Evolutionary conservation across 768 basidiomycete species (phyloP), one percentile per base, ranked within the genome.

Genomic region (Pluteus cervinus): DNA sequence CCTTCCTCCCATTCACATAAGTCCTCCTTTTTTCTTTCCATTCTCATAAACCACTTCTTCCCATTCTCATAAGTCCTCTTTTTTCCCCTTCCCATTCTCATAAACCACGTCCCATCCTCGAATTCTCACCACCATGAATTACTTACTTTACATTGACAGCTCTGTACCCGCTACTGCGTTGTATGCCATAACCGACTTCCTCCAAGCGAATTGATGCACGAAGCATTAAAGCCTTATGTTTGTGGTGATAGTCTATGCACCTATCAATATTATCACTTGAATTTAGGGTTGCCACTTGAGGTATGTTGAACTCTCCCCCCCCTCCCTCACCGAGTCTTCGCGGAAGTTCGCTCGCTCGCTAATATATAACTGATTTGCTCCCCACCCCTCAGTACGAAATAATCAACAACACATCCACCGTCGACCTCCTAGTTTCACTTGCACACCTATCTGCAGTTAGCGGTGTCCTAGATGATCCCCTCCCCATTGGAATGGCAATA

Each of bases 141-240:
- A n/a, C n/a, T n/a, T n/a, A n/a, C n/a, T n/a, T n/a, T n/a, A n/a
- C n/a, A n/a, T n/a, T n/a, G n/a, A 24, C 41, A 82, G 77, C 63
- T 85, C 15, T 85, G 80, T 46, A 74, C 78, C 0, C 66, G 74
- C 14, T 83, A 75, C 55, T 86, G 84, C 47, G 65, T 81, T n/a
- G 78, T 82, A 12, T 85, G 84, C 56, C 81, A 82, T 48, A 73
- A 73, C 45, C 70, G 67, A 43, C 61, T 81, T 21, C 47, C 63
- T 8, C 62, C 59, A 6, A 64, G 71, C 26, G n/a, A n/a, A n/a
- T n/a, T n/a, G n/a, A n/a, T n/a, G n/a, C 73, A 70, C 41, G 75
- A 76, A 44, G 72, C 76, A 1, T 68, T 85, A 41, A 81, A 83
- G 51, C 84, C 84, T 1, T 86, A 83, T 49, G 81, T 86, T 18